Conservation (phyloP, 169 alveolate species). For the Plasmodium ovale region DNA sequence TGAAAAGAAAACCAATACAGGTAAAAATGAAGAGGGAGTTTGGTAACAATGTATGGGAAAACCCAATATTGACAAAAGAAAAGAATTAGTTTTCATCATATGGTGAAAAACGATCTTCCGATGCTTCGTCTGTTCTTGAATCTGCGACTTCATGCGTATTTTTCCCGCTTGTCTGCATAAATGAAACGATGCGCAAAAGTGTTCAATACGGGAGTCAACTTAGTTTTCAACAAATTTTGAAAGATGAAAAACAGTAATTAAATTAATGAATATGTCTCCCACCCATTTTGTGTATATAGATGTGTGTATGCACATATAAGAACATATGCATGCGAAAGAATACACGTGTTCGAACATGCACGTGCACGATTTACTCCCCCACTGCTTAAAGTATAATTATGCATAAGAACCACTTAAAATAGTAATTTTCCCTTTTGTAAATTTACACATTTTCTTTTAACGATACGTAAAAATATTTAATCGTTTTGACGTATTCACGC, state of each 20-base stretch:
- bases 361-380: no score
- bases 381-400: no score
- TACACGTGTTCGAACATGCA: no score
- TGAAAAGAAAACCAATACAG: neutral
- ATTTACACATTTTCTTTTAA: neutral
- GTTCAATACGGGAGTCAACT: neutral
- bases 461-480: no score
- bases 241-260: neutral
- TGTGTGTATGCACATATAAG: neutral
- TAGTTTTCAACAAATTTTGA: neutral
- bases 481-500: neutral
- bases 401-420: no score
- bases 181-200: neutral
- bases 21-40: neutral
- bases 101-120: slow-evolving; percentile 62
- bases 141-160: neutral
- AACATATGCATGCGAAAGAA: slow-evolving; percentile 4
- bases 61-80: neutral
- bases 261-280: neutral
- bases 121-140: neutral
- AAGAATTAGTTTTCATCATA: slow-evolving; percentile 60
- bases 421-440: neutral
- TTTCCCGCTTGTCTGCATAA: neutral
- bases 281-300: neutral
- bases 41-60: no score